phyloP scores from a whole-genome alignment of 129 eudicot species.

The Lactuca sativa region DNA sequence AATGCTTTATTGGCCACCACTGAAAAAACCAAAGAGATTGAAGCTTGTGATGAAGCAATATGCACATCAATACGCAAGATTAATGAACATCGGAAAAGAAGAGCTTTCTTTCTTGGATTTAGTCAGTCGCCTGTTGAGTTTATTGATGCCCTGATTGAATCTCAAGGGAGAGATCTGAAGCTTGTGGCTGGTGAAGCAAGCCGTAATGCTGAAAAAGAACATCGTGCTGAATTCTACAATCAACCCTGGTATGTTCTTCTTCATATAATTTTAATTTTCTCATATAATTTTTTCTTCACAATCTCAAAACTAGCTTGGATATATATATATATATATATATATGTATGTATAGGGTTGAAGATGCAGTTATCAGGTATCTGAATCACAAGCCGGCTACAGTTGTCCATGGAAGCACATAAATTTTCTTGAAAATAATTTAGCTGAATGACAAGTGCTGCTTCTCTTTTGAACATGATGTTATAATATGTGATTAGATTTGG shows the following conservation, averaged over 20 bases:
- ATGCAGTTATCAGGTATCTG: constrained; percentile 94
- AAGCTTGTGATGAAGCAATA: constrained; percentile 86
- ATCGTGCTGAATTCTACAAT: constrained; percentile 75
- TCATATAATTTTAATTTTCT: too few species aligned
- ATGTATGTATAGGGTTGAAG: constrained; percentile 79
- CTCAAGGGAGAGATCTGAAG: constrained; percentile 82
- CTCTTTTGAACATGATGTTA: neutral
- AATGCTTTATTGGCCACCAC: constrained; percentile 69
- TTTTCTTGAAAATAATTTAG: neutral
- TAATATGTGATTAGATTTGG: constrained; percentile 8
- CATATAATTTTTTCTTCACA: neutral
- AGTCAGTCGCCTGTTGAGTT: constrained; percentile 93
- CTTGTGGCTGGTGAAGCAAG: constrained; percentile 67
- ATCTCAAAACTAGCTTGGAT: neutral
- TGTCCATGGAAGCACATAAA: constrained; percentile 60
- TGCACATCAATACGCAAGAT: constrained; percentile 72
- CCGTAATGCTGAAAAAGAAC: constrained; percentile 76
- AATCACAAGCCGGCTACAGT: constrained; percentile 68
- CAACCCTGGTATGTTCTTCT: constrained; percentile 71
- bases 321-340: constrained; percentile 25
- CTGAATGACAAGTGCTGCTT: constrained; percentile 4
- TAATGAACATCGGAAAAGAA: constrained; percentile 74
- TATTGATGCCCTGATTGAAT: constrained; percentile 79
- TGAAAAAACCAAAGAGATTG: constrained; percentile 80
- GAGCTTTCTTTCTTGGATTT: constrained; percentile 92